Evolutionary conservation across 75 land plant species (phyloP), one percentile per base, ranked within the genome.

Genomic region (Gnetum montanum): DNA sequence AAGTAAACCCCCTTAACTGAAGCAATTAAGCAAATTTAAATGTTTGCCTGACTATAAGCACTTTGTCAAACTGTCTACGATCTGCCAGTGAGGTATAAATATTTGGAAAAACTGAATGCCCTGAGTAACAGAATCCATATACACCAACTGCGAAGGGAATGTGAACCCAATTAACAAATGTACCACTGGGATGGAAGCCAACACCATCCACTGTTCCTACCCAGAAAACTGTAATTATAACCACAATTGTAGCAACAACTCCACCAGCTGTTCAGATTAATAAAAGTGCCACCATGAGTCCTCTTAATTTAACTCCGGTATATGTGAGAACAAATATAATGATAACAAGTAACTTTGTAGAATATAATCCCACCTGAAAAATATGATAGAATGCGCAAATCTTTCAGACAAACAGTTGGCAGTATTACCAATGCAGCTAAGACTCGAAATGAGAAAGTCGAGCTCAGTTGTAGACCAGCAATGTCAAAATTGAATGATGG

Each of bases 101-200:
- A 59, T 84, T 92, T 54, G 95, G 95, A 59, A 92, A 92, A 18
- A 88, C 90, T 6, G 95, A 59, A 62, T 92, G 97, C 33, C 97
- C 95, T 30, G 97, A 78, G 59, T 71, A 81, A 61, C 97, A 92
- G 68, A 84, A 92, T 16, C 90, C 97, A 67, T 74, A 81, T 7
- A 92, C 83, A 12, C 97, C 97, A 76, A 92, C 60, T 4, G 83
- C 78, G 51, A 88, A 75, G 8, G 97, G 97, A 51, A 92, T 46
- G 23, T 76, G 63, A 16, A 68, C 57, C 67, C 81, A 81, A 26
- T 74, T 88, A 4, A 76, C 71, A 0, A 76, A 20, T 57, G 59
- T 46, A 26, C 94, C 79, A 54, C 65, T 67, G 10, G 58, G 64
- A 43, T 76, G 78, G 45, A 88, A 88, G 10, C 97, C 97, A 24